Percentiles rank a stretch among this genome's conserved stretches.
Conservation (phyloP, 1,139 yeast species). For the Saccharomyces hybrid region DNA sequence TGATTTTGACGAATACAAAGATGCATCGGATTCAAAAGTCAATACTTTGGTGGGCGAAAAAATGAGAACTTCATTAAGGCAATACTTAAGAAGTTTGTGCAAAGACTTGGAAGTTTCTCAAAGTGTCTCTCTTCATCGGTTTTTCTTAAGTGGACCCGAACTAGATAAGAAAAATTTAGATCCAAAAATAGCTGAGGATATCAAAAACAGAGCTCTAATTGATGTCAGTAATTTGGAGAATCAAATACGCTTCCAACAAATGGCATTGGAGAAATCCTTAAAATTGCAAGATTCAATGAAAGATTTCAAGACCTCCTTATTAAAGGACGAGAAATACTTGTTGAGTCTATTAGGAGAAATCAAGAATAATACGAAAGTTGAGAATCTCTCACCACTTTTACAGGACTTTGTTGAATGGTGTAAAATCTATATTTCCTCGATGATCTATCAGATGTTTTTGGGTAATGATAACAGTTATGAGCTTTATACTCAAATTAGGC, state of each 20-base stretch:
- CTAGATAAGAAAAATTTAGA: conserved; percentile 30
- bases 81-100: conserved; percentile 52
- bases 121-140: conserved; percentile 44
- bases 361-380: conserved; percentile 6
- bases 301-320: conserved; percentile 29
- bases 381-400: conserved; percentile 51
- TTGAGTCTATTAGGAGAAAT: conserved; percentile 15
- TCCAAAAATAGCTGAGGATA: conserved; percentile 45
- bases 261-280: conserved; percentile 40
- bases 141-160: conserved; percentile 36
- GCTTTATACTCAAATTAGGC: conserved; percentile 56
- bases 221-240: conserved; percentile 57
- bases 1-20: conserved; percentile 9
- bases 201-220: conserved; percentile 46
- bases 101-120: conserved; percentile 50
- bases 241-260: conserved; percentile 64
- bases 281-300: conserved; percentile 31
- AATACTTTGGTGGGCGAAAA: conserved; percentile 50
- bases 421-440: conserved; percentile 74
- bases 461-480: conserved; percentile 78
- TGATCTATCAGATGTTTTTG: conserved; percentile 68
- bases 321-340: conserved; percentile 31
- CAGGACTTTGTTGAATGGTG: conserved; percentile 72
- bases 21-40: conserved; percentile 19
- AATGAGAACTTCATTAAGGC: conserved; percentile 66